Percentiles rank a stretch among this genome's conserved stretches.
These are phyloP conservation scores for Globisporangium sylvaticum DNA, from an alignment of 352 stramenopile genomes.

Conservation along the genomic window DNA sequence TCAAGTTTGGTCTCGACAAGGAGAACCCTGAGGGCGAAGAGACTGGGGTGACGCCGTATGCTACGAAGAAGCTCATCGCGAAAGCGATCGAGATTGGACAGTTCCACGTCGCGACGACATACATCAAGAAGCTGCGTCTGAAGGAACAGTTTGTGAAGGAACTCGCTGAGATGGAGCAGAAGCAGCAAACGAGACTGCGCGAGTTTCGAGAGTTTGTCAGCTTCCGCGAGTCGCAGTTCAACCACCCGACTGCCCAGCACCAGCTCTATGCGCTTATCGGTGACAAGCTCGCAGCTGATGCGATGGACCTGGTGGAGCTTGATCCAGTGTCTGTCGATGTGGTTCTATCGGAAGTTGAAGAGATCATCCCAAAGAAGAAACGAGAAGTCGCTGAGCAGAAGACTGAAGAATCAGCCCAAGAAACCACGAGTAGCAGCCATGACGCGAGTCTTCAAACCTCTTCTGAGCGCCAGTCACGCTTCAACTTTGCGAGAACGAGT, in stretches of 20 bases:
- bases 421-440: slow-evolving; percentile 16
- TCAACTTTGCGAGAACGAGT: slow-evolving; percentile 45
- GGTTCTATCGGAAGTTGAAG: slow-evolving; percentile 52
- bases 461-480: slow-evolving; percentile 34
- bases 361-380: slow-evolving; percentile 45
- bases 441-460: slow-evolving; percentile 2
- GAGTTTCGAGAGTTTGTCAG: slow-evolving; percentile 64
- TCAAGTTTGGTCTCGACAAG: slow-evolving; percentile 73
- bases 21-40: slow-evolving; percentile 23
- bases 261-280: slow-evolving; percentile 40
- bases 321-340: slow-evolving; percentile 47
- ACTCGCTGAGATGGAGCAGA: slow-evolving; percentile 52
- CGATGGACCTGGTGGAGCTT: slow-evolving; percentile 43
- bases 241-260: slow-evolving; percentile 38
- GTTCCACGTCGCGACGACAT: slow-evolving; percentile 68
- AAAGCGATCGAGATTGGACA: slow-evolving; percentile 58
- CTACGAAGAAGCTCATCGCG: slow-evolving; percentile 46
- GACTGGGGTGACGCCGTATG: slow-evolving; percentile 30
- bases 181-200: slow-evolving; percentile 38
- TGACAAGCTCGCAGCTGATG: slow-evolving; percentile 22
- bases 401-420: neutral
- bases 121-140: slow-evolving; percentile 81
- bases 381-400: slow-evolving; percentile 7
- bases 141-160: slow-evolving; percentile 54
- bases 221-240: slow-evolving; percentile 41